These are phyloP conservation scores for Globisporangium cederbergense DNA, from an alignment of 352 stramenopile species.

Conservation along the genomic window DNA sequence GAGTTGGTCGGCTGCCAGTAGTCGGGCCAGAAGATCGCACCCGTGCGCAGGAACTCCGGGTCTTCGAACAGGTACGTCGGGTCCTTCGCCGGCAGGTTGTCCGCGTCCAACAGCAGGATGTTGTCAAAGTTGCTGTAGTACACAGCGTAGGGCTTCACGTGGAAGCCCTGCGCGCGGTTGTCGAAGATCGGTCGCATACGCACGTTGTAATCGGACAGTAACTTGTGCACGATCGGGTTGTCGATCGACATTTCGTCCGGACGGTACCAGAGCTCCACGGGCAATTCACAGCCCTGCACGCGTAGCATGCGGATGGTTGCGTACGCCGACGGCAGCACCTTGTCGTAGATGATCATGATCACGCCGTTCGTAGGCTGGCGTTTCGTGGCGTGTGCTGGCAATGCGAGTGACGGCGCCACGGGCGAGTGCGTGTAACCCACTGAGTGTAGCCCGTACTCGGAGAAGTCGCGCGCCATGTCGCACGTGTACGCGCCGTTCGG, in stretches of 20 bases:
- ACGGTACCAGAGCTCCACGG: constrained; percentile 84
- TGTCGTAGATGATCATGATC: constrained; percentile 85
- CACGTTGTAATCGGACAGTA: constrained; percentile 71
- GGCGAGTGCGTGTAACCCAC: constrained; percentile 65
- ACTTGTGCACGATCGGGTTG: constrained; percentile 69
- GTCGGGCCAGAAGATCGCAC: constrained; percentile 85
- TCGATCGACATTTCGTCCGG: constrained; percentile 84
- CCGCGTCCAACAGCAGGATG: constrained; percentile 74
- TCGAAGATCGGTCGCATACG: constrained; percentile 82
- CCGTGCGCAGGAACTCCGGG: constrained; percentile 63
- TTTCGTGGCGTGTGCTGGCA: constrained; percentile 40
- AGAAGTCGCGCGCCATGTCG: constrained; percentile 78
- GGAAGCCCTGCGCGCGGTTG: constrained; percentile 63
- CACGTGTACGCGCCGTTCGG: constrained; percentile 73
- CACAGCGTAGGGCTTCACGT: constrained; percentile 82
- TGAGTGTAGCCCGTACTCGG: constrained; percentile 75
- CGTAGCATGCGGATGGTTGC: constrained; percentile 76
- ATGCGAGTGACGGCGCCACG: constrained; percentile 63
- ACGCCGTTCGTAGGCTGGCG: constrained; percentile 65
- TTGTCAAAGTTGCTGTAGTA: constrained; percentile 88
- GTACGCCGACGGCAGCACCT: constrained; percentile 72
- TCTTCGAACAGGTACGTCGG: constrained; percentile 84
- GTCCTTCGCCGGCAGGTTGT: constrained; percentile 80
- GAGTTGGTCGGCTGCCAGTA: constrained; percentile 83
- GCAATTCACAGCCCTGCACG: constrained; percentile 69